A percentile compares a stretch with the other conserved stretches of the same genome.
These are phyloP conservation scores for Cinchona pubescens DNA, from an alignment of 257 asterid genomes.

Conservation along the genomic window DNA sequence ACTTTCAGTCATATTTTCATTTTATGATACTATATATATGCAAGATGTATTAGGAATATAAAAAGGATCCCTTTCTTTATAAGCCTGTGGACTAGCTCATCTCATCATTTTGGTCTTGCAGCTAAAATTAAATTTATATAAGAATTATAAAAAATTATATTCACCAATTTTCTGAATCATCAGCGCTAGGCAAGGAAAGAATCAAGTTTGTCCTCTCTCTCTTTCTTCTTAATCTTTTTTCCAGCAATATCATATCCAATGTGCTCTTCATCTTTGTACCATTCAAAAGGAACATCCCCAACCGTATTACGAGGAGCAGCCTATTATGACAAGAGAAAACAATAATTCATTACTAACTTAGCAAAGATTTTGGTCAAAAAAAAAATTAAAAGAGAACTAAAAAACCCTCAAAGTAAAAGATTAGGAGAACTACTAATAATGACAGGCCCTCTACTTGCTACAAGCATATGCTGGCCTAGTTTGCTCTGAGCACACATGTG, in stretches of 20 bases:
- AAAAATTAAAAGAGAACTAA: background rate
- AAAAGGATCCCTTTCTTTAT: too few species aligned
- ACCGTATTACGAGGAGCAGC: constrained; percentile 88
- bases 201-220: constrained; percentile 70
- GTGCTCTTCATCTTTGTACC: constrained; percentile 96
- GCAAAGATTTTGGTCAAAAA: background rate
- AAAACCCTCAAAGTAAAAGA: background rate
- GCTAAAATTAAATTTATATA: too few species aligned
- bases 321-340: constrained; percentile 35
- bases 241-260: constrained; percentile 87
- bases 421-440: background rate
- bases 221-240: constrained; percentile 88
- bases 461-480: background rate
- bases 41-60: too few species aligned
- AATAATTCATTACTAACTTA: background rate
- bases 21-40: too few species aligned
- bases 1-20: too few species aligned
- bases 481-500: background rate
- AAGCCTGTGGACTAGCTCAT: too few species aligned
- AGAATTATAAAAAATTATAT: constrained; percentile 20
- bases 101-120: too few species aligned
- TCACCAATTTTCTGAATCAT: constrained; percentile 79
- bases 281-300: constrained; percentile 80
- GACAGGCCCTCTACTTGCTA: background rate
- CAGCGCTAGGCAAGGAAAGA: constrained; percentile 73